phyloP scores from a whole-genome alignment of 371 early-diverging fungal species.

The Synchytrium microbalum region DNA sequence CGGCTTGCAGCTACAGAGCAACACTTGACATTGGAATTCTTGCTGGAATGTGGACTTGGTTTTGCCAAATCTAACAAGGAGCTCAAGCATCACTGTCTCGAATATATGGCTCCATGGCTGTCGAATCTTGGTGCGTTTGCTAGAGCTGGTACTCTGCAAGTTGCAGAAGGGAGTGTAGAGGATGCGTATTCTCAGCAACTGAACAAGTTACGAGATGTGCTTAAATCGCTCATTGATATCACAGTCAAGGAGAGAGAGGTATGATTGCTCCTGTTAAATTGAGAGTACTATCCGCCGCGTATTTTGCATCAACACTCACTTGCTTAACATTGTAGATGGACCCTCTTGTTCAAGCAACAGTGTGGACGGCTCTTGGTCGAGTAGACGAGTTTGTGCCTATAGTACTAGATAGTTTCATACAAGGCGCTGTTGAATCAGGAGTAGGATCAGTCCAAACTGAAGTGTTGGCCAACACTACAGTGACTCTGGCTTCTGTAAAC shows the following conservation, averaged over 20 bases:
- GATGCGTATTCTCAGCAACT: background rate
- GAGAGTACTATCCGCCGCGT: background rate
- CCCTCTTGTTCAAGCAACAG: constrained; percentile 70
- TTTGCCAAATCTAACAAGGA: constrained; percentile 70
- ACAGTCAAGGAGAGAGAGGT: constrained; percentile 77
- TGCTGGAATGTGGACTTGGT: constrained; percentile 79
- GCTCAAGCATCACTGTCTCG: constrained; percentile 68
- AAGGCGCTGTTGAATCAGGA: constrained; percentile 70
- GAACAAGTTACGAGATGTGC: constrained; percentile 60
- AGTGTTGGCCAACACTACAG: constrained; percentile 77
- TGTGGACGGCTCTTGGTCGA: constrained; percentile 75
- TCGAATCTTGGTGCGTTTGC: constrained; percentile 54
- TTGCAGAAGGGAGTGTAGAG: constrained; percentile 3
- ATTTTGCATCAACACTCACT: background rate
- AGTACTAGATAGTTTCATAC: constrained; percentile 73
- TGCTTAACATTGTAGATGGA: constrained; percentile 45
- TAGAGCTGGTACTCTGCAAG: constrained; percentile 5
- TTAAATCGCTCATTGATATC: constrained; percentile 69
- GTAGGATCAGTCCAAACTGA: constrained; percentile 74
- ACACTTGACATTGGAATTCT: constrained; percentile 77
- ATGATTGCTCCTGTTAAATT: constrained; percentile 14
- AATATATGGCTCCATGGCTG: constrained; percentile 88
- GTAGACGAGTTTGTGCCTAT: constrained; percentile 72
- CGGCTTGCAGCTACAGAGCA: constrained; percentile 68
- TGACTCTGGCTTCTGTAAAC: constrained; percentile 74